A percentile compares a stretch with the other conserved stretches of the same genome.
Conservation (phyloP, 305 asterid species). For the Fraxinus baroniana region DNA sequence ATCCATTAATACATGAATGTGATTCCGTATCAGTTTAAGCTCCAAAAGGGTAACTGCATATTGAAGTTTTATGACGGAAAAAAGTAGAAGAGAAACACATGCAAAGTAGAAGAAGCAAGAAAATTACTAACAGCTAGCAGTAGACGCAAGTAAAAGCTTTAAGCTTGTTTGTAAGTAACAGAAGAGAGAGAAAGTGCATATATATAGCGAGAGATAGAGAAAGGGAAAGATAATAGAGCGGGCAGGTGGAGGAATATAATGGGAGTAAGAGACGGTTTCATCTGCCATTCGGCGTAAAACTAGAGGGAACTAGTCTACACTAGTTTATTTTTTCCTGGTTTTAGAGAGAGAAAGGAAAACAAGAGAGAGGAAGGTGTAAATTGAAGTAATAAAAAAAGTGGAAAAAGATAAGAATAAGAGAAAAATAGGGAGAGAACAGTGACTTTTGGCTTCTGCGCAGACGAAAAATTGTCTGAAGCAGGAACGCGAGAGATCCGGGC, state of each 20-base stretch:
- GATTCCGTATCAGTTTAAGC: neutral
- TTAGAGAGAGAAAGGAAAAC: neutral
- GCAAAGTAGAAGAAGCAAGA: conserved; percentile 30
- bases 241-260: conserved; percentile 78
- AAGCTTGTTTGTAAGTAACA: neutral
- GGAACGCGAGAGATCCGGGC: conserved; percentile 73
- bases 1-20: neutral
- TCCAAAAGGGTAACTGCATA: neutral
- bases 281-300: conserved; percentile 87
- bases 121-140: conserved; percentile 33
- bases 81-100: conserved; percentile 29
- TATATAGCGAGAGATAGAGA: neutral
- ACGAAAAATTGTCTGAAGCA: conserved; percentile 66
- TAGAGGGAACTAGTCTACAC: conserved; percentile 61
- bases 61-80: neutral
- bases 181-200: conserved; percentile 25
- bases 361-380: neutral
- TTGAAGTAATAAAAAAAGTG: neutral
- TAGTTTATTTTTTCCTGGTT: conserved; percentile 4
- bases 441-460: conserved; percentile 44
- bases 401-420: conserved; percentile 5
- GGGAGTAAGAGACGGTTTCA: conserved; percentile 77
- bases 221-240: conserved; percentile 8
- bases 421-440: conserved; percentile 25
- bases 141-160: conserved; percentile 11